Conservation (phyloP, 495 filamentous ascomycete species). For the Daldinia loculata region DNA sequence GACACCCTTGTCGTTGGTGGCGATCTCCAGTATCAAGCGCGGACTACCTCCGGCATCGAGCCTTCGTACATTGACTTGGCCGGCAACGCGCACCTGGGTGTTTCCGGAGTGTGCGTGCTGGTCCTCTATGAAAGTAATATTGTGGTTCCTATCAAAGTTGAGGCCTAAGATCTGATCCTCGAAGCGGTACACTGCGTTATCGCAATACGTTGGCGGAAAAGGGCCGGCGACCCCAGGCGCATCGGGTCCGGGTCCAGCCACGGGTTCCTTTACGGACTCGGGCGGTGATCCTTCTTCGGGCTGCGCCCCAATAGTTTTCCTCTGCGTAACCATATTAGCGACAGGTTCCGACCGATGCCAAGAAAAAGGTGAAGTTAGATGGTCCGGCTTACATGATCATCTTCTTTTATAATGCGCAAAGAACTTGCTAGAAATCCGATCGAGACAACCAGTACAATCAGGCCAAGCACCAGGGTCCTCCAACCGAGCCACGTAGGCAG, state of each 20-base stretch:
- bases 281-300: constrained; percentile 21
- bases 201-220: constrained; percentile 42
- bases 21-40: constrained; percentile 49
- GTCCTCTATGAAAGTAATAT: constrained; percentile 42
- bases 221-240: constrained; percentile 19
- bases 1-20: constrained; percentile 51
- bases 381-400: constrained; percentile 42
- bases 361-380: constrained; percentile 12
- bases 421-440: constrained; percentile 42
- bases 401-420: constrained; percentile 24
- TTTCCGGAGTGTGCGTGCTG: constrained; percentile 27
- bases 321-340: constrained; percentile 30
- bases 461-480: constrained; percentile 30
- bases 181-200: constrained; percentile 43
- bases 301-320: constrained; percentile 27
- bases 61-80: constrained; percentile 52
- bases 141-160: constrained; percentile 43
- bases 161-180: constrained; percentile 43
- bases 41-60: constrained; percentile 40
- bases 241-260: constrained; percentile 13
- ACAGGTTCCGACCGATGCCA: not conserved
- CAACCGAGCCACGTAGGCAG: constrained; percentile 42
- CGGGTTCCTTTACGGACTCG: constrained; percentile 19
- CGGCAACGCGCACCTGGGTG: constrained; percentile 47
- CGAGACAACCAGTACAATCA: constrained; percentile 46